phyloP scores from a whole-genome alignment of 352 stramenopile genomes.

The Stephanocyclus meneghinianus region DNA sequence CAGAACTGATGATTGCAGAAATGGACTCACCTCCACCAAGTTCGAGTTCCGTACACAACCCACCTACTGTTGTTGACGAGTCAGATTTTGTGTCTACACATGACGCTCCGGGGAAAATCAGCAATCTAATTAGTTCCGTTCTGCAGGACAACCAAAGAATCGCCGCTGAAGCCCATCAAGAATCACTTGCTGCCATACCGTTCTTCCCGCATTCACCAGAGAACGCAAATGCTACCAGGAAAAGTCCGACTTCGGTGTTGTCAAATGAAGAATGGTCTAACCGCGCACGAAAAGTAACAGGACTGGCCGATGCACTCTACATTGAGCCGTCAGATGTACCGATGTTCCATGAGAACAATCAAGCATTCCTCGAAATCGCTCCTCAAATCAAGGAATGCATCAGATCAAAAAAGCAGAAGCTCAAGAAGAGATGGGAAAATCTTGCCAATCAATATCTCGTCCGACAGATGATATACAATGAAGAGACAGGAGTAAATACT shows the following conservation, averaged over 20 bases:
- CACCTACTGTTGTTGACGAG: background rate
- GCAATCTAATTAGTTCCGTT: constrained; percentile 54
- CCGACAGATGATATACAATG: constrained; percentile 62
- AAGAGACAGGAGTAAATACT: constrained; percentile 41
- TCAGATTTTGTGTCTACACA: constrained; percentile 14
- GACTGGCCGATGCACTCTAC: constrained; percentile 73
- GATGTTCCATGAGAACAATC: constrained; percentile 63
- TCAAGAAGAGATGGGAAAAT: constrained; percentile 58
- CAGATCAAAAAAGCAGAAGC: constrained; percentile 56
- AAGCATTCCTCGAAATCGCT: constrained; percentile 53
- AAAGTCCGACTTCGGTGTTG: constrained; percentile 17
- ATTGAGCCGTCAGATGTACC: constrained; percentile 65
- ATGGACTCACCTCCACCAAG: constrained; percentile 6
- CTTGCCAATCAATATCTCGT: constrained; percentile 78
- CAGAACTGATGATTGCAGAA: constrained; percentile 28
- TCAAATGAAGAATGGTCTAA: constrained; percentile 70
- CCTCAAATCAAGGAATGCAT: constrained; percentile 73
- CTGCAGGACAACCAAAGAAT: constrained; percentile 65
- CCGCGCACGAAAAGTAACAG: constrained; percentile 64
- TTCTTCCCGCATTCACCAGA: constrained; percentile 45
- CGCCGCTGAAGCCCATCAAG: constrained; percentile 58
- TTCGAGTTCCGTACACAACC: background rate
- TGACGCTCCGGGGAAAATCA: constrained; percentile 47
- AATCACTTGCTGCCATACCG: constrained; percentile 47
- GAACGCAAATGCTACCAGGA: constrained; percentile 12